Evolutionary conservation across 805 yeast genomes (phyloP), one percentile per base, ranked within the genome.

Genomic region (Kodamaea hsintzibuensis): DNA sequence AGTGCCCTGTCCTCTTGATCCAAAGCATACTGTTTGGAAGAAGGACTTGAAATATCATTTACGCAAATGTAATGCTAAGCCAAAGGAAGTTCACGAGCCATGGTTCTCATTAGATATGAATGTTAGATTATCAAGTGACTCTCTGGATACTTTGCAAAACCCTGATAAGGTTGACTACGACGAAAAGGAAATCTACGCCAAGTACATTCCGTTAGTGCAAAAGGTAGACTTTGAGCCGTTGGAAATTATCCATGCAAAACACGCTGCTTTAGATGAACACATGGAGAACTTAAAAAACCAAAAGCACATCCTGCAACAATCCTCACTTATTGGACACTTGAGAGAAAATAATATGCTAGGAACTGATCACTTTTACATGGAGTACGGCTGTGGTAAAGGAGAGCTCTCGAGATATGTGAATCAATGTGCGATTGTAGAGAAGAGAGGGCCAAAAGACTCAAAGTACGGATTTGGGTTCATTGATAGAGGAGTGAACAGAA

Each of bases 301-400:
- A 57, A 91, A 91, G 62, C 97, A 91, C 70, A 87, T 93, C 0
- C 65, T 79, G 2, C 98, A 91, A 66, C 98, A 91, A 66, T 79
- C 91, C 0, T 87, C 96, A 1, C 66, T 91, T 54, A 86, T 89
- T 13, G 91, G 89, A 1, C 88, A 88, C 57, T 67, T 91, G 61
- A 73, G 78, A 19, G 65, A 69, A 3, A 57, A 67, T 13, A 64
- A 64, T 0, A 63, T 86, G 7, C 69, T 86, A 39, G 66, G 68
- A 1, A 42, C 65, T 1, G 53, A 66, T 16, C 55, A 57, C 38
- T 70, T 76, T 49, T 82, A 83, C 63, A 65, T 88, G 27, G 98
- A 91, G 68, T 91, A 90, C 74, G 98, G 98, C 0, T 89, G 96
- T 67, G 98, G 98, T 0, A 81, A 92, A 57, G 96, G 89, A 1